phyloP scores from a whole-genome alignment of 345 rosid genomes.

The Microcos paniculata region DNA sequence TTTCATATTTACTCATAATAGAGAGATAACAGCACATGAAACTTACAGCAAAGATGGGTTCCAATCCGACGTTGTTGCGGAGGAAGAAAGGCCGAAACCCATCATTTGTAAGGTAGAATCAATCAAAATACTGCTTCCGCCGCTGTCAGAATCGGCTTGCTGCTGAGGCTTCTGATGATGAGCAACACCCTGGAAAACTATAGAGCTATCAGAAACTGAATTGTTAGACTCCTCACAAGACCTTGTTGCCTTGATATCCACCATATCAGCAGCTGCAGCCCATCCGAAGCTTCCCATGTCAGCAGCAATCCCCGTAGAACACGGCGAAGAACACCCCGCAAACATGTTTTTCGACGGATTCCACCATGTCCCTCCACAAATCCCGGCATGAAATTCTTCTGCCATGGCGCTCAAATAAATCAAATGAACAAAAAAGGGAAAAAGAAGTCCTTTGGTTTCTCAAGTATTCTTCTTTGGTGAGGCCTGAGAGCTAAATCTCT shows the following conservation, averaged over 20 bases:
- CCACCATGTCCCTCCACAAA: constrained; percentile 72
- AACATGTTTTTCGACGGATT: constrained; percentile 39
- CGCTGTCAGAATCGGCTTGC: constrained; percentile 32
- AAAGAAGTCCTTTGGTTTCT: neutral
- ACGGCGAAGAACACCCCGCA: constrained; percentile 38
- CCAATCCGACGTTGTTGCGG: constrained; percentile 39
- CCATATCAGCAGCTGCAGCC: constrained; percentile 18
- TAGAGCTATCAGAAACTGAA: constrained; percentile 21
- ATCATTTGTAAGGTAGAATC: constrained; percentile 48
- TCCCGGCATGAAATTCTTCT: constrained; percentile 60
- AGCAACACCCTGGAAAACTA: constrained; percentile 21
- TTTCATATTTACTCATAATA: neutral
- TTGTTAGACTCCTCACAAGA: constrained; percentile 31
- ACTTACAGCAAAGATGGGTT: constrained; percentile 57
- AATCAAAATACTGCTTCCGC: constrained; percentile 36
- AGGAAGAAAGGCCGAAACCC: constrained; percentile 37
- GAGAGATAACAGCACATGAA: neutral
- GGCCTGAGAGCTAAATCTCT: neutral
- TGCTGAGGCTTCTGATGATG: constrained; percentile 18
- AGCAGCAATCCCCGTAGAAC: constrained; percentile 30
- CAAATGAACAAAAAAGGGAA: neutral
- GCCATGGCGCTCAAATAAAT: constrained; percentile 51
- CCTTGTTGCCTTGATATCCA: constrained; percentile 31
- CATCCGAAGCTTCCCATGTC: constrained; percentile 34
- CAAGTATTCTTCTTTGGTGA: neutral